Conservation (phyloP, 129 eudicot species). For the Pittosporum tobira region DNA sequence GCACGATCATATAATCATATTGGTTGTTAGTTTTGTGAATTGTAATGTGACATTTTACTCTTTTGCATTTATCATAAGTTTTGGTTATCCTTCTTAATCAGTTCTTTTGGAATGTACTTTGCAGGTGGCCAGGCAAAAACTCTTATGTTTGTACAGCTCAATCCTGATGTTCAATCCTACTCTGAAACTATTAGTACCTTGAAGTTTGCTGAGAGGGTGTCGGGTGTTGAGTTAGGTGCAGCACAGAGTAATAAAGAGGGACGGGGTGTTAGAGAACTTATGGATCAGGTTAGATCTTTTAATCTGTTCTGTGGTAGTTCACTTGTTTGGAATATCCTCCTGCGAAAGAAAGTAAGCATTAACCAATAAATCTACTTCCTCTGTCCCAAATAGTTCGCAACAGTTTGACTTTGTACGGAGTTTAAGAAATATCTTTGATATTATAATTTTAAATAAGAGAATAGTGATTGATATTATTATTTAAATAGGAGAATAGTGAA, state of each 20-base stretch:
- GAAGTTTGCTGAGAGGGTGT: constrained; percentile 82
- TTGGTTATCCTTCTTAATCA: constrained; percentile 5
- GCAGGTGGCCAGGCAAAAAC: constrained; percentile 90
- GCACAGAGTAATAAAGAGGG: constrained; percentile 78
- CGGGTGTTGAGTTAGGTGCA: constrained; percentile 93
- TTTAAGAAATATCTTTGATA: no score
- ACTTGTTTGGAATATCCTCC: no score
- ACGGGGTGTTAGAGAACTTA: constrained; percentile 69
- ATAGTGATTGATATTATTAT: no score
- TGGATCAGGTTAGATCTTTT: constrained; percentile 64
- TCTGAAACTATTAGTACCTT: constrained; percentile 68
- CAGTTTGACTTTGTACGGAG: no score
- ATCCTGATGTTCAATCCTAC: constrained; percentile 77
- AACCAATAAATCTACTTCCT: no score
- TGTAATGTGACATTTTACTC: no score
- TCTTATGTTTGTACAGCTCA: constrained; percentile 82
- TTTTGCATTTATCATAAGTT: background rate
- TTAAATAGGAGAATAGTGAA: no score
- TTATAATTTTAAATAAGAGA: no score
- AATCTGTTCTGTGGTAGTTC: background rate
- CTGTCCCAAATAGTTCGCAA: no score
- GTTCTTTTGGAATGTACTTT: no score
- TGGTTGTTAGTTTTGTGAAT: background rate
- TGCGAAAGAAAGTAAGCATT: no score
- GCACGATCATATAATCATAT: background rate